phyloP scores from a whole-genome alignment of 805 yeast species.

The Sugiyamaella marilandica region DNA sequence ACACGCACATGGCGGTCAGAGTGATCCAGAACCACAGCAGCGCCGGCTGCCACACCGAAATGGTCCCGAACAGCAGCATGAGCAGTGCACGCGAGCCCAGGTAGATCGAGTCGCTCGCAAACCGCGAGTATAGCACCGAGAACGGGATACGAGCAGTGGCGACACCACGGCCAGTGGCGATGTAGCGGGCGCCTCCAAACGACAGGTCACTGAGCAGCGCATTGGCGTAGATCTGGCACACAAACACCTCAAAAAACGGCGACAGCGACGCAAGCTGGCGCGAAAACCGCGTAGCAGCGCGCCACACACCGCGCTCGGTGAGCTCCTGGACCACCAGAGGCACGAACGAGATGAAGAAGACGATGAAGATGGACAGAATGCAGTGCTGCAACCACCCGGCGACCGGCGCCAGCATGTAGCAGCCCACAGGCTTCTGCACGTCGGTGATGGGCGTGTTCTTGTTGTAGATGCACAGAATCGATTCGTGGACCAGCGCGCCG shows the following conservation, averaged over 20 bases:
- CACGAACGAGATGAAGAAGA: constrained; percentile 85
- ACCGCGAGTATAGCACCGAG: constrained; percentile 65
- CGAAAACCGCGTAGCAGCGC: constrained; percentile 63
- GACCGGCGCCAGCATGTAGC: constrained; percentile 82
- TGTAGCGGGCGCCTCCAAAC: constrained; percentile 88
- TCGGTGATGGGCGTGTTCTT: constrained; percentile 68
- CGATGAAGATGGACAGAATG: constrained; percentile 84
- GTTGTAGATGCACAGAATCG: constrained; percentile 63
- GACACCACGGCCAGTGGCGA: constrained; percentile 91
- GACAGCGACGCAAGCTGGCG: constrained; percentile 77
- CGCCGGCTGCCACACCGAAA: constrained; percentile 91
- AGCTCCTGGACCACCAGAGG: constrained; percentile 85
- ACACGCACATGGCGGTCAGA: constrained; percentile 75
- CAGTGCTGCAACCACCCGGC: constrained; percentile 85
- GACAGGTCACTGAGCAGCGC: constrained; percentile 70
- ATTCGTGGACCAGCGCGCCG: constrained; percentile 72
- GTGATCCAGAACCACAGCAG: constrained; percentile 97
- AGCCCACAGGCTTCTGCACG: constrained; percentile 70
- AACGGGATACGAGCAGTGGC: constrained; percentile 81
- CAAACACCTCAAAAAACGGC: constrained; percentile 92
- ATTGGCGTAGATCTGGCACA: constrained; percentile 85
- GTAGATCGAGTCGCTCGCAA: constrained; percentile 72
- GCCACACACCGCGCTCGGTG: constrained; percentile 78
- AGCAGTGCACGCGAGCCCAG: constrained; percentile 67
- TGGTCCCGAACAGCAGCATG: constrained; percentile 67